Conservation (phyloP, 805 yeast species). For the Zygotorulaspora chibaensis region DNA sequence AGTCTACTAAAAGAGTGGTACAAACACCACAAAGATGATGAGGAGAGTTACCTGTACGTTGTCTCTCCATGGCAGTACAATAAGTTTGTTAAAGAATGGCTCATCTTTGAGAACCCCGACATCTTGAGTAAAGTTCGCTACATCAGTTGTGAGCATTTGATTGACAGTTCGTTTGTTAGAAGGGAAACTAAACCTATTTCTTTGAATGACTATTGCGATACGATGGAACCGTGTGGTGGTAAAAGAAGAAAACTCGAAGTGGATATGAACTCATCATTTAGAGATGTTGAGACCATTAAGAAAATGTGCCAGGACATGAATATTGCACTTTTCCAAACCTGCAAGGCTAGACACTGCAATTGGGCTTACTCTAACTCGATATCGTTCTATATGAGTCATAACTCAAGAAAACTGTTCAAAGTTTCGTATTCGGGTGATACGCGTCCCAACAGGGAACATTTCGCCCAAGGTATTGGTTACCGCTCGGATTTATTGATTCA, state of each 20-base stretch:
- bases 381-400: conserved; percentile 37
- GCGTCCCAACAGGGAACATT: conserved; percentile 62
- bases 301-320: conserved; percentile 41
- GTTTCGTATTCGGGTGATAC: conserved; percentile 94
- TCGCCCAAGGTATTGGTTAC: conserved; percentile 58
- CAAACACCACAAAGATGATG: conserved; percentile 38
- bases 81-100: conserved; percentile 67
- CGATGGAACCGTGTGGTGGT: conserved; percentile 8
- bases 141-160: conserved; percentile 58
- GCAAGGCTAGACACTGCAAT: conserved; percentile 80
- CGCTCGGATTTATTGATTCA: conserved; percentile 75
- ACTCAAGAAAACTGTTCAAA: conserved; percentile 44
- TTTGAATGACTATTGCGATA: conserved; percentile 20
- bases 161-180: conserved; percentile 36
- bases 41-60: conserved; percentile 44
- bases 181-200: conserved; percentile 31
- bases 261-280: conserved; percentile 22
- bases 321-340: conserved; percentile 48
- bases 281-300: conserved; percentile 30
- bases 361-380: conserved; percentile 71
- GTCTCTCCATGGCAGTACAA: conserved; percentile 74
- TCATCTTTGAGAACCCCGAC: conserved; percentile 42
- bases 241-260: conserved; percentile 27
- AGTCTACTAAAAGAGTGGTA: conserved; percentile 68
- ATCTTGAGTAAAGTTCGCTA: conserved; percentile 45